Base-by-base conservation (phyloP, 148 eudicot species). In the Cornus controversa region DNA sequence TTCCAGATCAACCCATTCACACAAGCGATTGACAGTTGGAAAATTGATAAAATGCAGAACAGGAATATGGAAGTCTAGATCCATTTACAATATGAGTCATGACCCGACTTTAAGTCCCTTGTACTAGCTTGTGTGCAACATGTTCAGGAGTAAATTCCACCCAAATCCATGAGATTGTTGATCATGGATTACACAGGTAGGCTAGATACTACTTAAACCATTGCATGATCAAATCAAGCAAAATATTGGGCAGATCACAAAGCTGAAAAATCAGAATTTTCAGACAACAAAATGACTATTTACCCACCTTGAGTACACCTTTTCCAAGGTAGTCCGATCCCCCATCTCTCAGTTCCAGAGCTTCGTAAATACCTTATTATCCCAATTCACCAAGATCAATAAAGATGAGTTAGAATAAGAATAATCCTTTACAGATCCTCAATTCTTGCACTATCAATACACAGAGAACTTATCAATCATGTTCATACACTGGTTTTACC, bases 251-350 rank as follows among this genome's bases (percentile, higher is more conserved):
- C 29, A 60, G 14, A 72, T 72, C 11, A 71, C 2, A 53, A 31
- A n/a, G n/a, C n/a, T n/a, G n/a, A 60, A 58, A 58, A 3, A 31
- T 16, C 1, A 14, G 47, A 26, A 11, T 26, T 50, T 72, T 72
- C 42, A 8, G 18, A 10, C 42, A 28, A 28, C 40, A 72, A 31
- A 31, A 2, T 31, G 64, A 63, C 58, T 26, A 24, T 73, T 24
- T 25, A 74, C 77, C 15, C 63, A 92, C 97, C 98, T 95, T 95
- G 3, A 84, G 68, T 78, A 95, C 98, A 87, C 98, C 98, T 69
- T 95, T 95, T 63, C 98, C 98, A 68, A 93, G 88, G 85, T 85
- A 92, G 74, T 92, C 98, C 6, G 94, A 89, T 53, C 98, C 98
- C 71, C 98, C 97, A 80, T 95, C 98, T 82, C 98, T 87, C 74